Evolutionary conservation across 805 yeast species (phyloP).

Genomic region (Ogataea ganodermae): DNA sequence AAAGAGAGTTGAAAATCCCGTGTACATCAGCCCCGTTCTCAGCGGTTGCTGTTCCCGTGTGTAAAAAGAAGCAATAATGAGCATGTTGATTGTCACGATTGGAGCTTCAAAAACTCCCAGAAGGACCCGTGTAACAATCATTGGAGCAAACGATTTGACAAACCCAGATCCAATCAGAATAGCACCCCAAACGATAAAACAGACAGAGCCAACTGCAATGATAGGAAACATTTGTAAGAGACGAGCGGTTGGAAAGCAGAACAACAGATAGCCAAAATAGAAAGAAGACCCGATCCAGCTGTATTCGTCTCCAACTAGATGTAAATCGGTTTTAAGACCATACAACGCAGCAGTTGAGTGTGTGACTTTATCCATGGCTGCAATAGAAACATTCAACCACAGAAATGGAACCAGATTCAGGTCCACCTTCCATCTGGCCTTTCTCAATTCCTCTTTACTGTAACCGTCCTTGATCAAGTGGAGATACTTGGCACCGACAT

Average conservation of each 20-base stretch:
- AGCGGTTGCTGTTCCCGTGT: conserved; percentile 48
- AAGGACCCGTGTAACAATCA: conserved; percentile 47
- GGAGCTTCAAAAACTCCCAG: conserved; percentile 55
- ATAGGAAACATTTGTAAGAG: conserved; percentile 39
- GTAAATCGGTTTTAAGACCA: conserved; percentile 40
- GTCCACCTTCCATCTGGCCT: conserved; percentile 47
- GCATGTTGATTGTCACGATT: conserved; percentile 55
- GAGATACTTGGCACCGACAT: conserved; percentile 24
- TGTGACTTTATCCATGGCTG: conserved; percentile 59
- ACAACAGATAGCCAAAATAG: conserved; percentile 38
- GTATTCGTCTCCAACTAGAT: conserved; percentile 38
- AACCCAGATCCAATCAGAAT: conserved; percentile 47
- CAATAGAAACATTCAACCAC: conserved; percentile 50
- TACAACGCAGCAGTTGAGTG: conserved; percentile 42
- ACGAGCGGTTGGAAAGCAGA: conserved; percentile 42
- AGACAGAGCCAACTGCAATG: conserved; percentile 34
- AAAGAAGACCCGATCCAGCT: conserved; percentile 38
- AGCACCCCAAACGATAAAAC: conserved; percentile 40
- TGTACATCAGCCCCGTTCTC: conserved; percentile 43
- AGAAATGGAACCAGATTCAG: conserved; percentile 50
- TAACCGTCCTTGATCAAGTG: conserved; percentile 23
- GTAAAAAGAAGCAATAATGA: conserved; percentile 59
- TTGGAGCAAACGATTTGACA: conserved; percentile 43
- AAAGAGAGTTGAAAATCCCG: conserved; percentile 45
- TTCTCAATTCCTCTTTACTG: conserved; percentile 23